phyloP scores from a whole-genome alignment of 768 basidiomycete genomes.

The Lactarius pseudohatsudake region DNA sequence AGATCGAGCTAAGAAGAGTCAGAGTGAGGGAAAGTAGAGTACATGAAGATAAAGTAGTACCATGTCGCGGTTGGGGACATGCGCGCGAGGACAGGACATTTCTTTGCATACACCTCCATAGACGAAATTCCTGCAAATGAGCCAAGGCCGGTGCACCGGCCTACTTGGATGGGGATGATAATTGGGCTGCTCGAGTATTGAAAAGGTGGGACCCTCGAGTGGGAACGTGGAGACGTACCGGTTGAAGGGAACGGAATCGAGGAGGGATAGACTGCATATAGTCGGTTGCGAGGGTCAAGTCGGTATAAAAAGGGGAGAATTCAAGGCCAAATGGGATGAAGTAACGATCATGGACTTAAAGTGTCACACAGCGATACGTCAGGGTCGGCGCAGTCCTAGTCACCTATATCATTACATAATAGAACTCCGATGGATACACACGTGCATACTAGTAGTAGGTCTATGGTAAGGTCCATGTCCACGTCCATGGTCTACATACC shows the following conservation, averaged over 20 bases:
- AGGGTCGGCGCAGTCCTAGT: neutral
- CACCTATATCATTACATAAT: neutral
- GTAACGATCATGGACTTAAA: slow-evolving; percentile 9
- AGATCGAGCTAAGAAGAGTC: neutral
- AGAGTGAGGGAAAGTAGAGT: neutral
- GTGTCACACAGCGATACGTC: neutral
- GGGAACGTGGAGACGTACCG: neutral
- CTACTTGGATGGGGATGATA: neutral
- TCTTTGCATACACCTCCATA: slow-evolving; percentile 4
- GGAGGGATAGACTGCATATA: slow-evolving; percentile 4
- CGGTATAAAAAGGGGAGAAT: slow-evolving; percentile 19
- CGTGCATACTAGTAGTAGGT: neutral
- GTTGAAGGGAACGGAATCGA: neutral
- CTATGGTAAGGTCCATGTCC: neutral
- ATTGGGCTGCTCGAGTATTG: neutral
- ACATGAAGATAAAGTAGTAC: neutral
- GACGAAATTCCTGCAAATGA: slow-evolving; percentile 17
- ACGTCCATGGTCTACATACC: neutral
- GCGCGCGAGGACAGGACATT: neutral
- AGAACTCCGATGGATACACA: neutral
- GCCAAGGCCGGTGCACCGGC: neutral
- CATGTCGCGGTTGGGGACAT: slow-evolving; percentile 8
- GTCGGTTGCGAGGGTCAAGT: neutral
- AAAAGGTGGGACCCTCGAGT: neutral
- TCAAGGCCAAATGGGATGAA: slow-evolving; percentile 10